phyloP scores from a whole-genome alignment of 768 basidiomycete species.

The Tephrocybe sp. region DNA sequence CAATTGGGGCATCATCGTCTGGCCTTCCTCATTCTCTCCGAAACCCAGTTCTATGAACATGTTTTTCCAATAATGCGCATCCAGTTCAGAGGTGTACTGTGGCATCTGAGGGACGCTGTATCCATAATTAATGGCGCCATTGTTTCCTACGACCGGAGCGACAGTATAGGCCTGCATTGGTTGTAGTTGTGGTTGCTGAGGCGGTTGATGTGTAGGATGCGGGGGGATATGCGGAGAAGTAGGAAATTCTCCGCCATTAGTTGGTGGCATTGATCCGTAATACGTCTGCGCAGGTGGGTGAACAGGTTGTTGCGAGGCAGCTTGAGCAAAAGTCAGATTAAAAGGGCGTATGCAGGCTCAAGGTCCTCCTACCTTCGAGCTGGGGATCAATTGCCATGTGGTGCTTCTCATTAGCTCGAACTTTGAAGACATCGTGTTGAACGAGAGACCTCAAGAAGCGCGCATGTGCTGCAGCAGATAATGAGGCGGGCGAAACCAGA shows the following conservation, averaged over 20 bases:
- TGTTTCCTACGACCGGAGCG: neutral
- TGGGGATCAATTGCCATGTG: conserved; percentile 52
- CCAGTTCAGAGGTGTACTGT: conserved; percentile 51
- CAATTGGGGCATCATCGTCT: conserved; percentile 19
- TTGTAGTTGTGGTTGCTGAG: conserved; percentile 22
- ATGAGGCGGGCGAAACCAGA: conserved; percentile 53
- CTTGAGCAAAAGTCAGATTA: conserved; percentile 5
- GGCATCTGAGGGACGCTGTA: conserved; percentile 34
- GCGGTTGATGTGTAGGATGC: conserved; percentile 19
- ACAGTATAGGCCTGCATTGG: conserved; percentile 3
- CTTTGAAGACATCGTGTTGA: conserved; percentile 56
- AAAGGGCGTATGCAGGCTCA: neutral
- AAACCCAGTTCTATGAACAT: conserved; percentile 77
- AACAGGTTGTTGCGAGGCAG: conserved; percentile 10
- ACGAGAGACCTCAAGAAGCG: conserved; percentile 76
- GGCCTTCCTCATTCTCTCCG: conserved; percentile 42
- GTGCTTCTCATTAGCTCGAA: conserved; percentile 37
- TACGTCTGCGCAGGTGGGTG: conserved; percentile 29
- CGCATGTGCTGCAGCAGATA: conserved; percentile 72
- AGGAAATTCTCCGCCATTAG: conserved; percentile 26
- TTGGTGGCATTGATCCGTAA: conserved; percentile 6
- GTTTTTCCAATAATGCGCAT: conserved; percentile 68
- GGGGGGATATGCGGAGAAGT: conserved; percentile 31
- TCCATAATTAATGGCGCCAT: conserved; percentile 22
- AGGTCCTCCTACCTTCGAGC: conserved; percentile 48